Evolutionary conservation across 2,329 filamentous ascomycete genomes (phyloP).

Genomic region (Atkinsonella texensis): DNA sequence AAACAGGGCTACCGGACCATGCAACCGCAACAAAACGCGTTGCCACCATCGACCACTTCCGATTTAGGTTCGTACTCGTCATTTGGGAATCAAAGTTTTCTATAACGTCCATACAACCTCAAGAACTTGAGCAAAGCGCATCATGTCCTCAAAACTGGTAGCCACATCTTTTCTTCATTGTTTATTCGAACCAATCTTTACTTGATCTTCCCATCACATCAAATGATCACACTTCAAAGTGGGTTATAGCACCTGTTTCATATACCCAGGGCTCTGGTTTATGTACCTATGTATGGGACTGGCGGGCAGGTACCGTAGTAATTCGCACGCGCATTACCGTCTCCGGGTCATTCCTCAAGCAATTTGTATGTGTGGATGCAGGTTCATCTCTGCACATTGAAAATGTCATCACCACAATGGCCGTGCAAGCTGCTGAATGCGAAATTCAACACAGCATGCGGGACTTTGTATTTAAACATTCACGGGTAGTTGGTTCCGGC

Average conservation of each 20-base stretch:
- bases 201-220: too few species aligned
- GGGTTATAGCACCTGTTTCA: background rate
- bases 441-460: too few species aligned
- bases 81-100: slow-evolving; percentile 2
- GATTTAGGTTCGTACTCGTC: slow-evolving; percentile 2
- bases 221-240: background rate
- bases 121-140: background rate
- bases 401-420: too few species aligned
- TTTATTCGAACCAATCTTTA: too few species aligned
- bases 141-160: too few species aligned
- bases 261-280: background rate
- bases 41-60: background rate
- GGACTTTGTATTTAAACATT: too few species aligned
- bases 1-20: background rate
- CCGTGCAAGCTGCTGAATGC: too few species aligned
- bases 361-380: too few species aligned
- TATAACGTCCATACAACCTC: background rate
- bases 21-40: background rate
- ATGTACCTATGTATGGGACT: background rate
- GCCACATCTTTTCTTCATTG: too few species aligned
- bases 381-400: too few species aligned
- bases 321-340: background rate
- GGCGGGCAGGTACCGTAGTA: background rate
- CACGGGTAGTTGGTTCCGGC: background rate
- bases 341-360: too few species aligned